These are phyloP conservation scores for Pochonia chlamydosporia DNA, from an alignment of 2,329 filamentous ascomycete species.

Conservation along the genomic window DNA sequence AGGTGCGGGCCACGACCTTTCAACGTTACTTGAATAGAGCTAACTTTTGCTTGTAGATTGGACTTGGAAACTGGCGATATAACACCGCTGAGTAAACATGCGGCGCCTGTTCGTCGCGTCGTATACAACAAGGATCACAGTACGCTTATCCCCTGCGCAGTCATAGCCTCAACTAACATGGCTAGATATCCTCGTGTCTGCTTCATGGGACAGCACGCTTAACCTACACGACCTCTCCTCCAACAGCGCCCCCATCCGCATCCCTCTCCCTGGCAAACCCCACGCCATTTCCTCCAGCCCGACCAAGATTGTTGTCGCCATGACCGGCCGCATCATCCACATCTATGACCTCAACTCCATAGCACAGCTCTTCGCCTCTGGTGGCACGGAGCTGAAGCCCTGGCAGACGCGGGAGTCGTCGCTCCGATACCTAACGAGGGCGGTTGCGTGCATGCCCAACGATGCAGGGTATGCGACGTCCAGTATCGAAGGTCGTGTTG, in stretches of 20 bases:
- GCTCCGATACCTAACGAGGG: slow-evolving; percentile 91
- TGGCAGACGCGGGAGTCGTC: slow-evolving; percentile 94
- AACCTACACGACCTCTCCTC: slow-evolving; percentile 68
- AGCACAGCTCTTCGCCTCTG: slow-evolving; percentile 41
- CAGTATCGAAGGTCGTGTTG: slow-evolving; percentile 90
- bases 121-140: slow-evolving; percentile 73
- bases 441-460: slow-evolving; percentile 93
- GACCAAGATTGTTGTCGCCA: slow-evolving; percentile 86
- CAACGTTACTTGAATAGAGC: background rate
- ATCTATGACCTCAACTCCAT: slow-evolving; percentile 85
- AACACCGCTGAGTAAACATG: slow-evolving; percentile 71
- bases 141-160: slow-evolving; percentile 26
- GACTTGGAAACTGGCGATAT: slow-evolving; percentile 68
- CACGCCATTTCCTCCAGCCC: slow-evolving; percentile 76
- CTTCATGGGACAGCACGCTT: slow-evolving; percentile 88
- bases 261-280: slow-evolving; percentile 77
- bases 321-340: slow-evolving; percentile 88
- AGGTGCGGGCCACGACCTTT: slow-evolving; percentile 38
- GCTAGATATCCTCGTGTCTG: slow-evolving; percentile 70
- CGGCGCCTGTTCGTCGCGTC: slow-evolving; percentile 73
- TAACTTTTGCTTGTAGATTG: slow-evolving; percentile 35
- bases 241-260: slow-evolving; percentile 50
- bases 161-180: slow-evolving; percentile 11
- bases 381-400: slow-evolving; percentile 54
- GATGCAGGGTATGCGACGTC: slow-evolving; percentile 89